Conservation (phyloP, 441 rosid species). For the Eugenia klotzschiana region DNA sequence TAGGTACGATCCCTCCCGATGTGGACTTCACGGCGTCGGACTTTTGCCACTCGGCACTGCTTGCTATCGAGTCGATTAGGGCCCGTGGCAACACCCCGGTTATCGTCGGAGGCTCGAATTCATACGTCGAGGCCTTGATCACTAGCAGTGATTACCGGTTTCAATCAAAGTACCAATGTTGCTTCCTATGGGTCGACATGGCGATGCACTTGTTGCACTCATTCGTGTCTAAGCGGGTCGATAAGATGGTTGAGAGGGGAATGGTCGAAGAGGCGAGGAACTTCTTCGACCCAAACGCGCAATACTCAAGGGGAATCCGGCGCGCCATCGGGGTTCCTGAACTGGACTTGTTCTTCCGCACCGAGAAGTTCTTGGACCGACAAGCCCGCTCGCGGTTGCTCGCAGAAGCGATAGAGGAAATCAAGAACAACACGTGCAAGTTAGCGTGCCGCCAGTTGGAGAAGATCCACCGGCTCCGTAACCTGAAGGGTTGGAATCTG, state of each 20-base stretch:
- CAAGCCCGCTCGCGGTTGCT: conserved; percentile 16
- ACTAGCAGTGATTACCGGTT: neutral
- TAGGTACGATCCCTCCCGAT: neutral
- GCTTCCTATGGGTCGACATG: conserved; percentile 8
- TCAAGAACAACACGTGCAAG: conserved; percentile 38
- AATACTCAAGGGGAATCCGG: conserved; percentile 40
- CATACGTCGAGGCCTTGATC: neutral
- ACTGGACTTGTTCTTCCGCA: conserved; percentile 33
- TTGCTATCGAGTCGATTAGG: neutral
- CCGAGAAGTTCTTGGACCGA: conserved; percentile 17
- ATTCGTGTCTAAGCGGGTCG: conserved; percentile 1
- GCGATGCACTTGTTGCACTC: conserved; percentile 1
- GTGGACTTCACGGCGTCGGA: neutral
- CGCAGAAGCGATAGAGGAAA: conserved; percentile 25
- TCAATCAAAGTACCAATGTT: neutral
- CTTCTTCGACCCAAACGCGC: conserved; percentile 14
- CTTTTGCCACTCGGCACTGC: neutral
- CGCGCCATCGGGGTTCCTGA: conserved; percentile 69
- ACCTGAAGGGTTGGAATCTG: conserved; percentile 42
- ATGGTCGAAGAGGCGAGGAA: conserved; percentile 2
- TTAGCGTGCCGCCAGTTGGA: conserved; percentile 44
- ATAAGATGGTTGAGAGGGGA: neutral
- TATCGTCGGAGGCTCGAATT: conserved; percentile 4
- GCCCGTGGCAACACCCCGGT: neutral
- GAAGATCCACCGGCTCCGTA: conserved; percentile 42